phyloP scores from a whole-genome alignment of 768 basidiomycete genomes.

The Auricularia auricula-judae region DNA sequence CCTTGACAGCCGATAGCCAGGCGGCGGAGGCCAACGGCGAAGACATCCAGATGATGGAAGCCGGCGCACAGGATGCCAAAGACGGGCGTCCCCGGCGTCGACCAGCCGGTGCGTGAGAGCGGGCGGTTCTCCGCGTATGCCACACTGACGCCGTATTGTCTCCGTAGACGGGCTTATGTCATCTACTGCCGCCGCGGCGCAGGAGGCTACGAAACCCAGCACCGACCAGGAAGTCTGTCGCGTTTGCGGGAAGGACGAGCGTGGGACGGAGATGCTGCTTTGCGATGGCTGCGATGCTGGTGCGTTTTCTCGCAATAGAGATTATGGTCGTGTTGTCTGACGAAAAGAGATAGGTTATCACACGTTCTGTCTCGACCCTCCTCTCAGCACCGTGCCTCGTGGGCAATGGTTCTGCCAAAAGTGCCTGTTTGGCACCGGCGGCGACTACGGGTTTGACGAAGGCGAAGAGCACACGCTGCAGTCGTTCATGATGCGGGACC shows the following conservation, averaged over 20 bases:
- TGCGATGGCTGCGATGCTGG: slow-evolving; percentile 82
- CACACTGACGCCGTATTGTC: not conserved
- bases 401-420: slow-evolving; percentile 95
- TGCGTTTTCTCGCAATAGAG: slow-evolving; percentile 20
- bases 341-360: slow-evolving; percentile 62
- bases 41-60: slow-evolving; percentile 1
- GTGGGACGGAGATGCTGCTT: slow-evolving; percentile 84
- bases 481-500: slow-evolving; percentile 85
- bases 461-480: slow-evolving; percentile 91
- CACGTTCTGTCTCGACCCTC: slow-evolving; percentile 93
- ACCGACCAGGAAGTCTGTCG: not conserved
- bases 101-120: not conserved
- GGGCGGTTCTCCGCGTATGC: no score
- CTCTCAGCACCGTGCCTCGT: slow-evolving; percentile 72
- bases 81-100: not conserved
- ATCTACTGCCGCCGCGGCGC: not conserved
- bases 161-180: not conserved
- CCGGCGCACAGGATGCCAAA: not conserved
- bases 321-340: slow-evolving; percentile 5
- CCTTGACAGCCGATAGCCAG: not conserved
- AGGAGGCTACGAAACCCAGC: not conserved
- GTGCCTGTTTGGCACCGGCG: slow-evolving; percentile 83
- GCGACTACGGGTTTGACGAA: slow-evolving; percentile 96
- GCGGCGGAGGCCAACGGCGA: not conserved
- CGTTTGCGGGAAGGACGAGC: slow-evolving; percentile 71